Evolutionary conservation across 176 grass and related monocot species (phyloP), one percentile per base, ranked within the genome.

Genomic region (Avena sativa): DNA sequence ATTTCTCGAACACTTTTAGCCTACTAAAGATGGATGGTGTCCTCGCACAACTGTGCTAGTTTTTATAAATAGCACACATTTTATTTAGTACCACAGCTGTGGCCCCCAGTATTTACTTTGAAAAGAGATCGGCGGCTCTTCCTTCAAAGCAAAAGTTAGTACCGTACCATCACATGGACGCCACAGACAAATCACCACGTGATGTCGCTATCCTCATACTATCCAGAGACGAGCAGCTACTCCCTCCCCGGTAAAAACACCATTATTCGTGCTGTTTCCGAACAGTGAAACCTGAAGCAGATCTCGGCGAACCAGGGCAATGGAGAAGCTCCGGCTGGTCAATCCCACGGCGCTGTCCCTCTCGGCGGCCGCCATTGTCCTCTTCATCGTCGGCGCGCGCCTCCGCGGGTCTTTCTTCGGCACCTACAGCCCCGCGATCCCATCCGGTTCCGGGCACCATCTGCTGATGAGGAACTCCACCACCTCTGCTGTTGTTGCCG

Each of bases 251-350:
- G 62, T 66, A 28, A 66, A 66, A 32, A 63, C 61, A 28, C 70
- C 19, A 47, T 47, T 20, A 9, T 19, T 0, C 25, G 63, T 4
- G 65, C 36, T 43, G 38, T 16, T 73, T 10, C 4, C 11, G 4
- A 26, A 13, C 25, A 66, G 62, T 66, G 26, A 66, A 66, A 30
- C 15, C 6, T 15, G 62, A 30, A 30, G 4, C 74, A 52, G 64
- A 9, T 67, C 64, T 67, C 13, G 26, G 8, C 23, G 49, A 50
- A 76, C 16, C 73, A 15, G 38, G 38, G 38, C 78, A 6, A 23
- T 90, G 79, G 64, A 79, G 55, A 90, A 83, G 89, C 84, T 90
- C 28, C 84, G 83, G 55, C 73, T 87, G 46, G 79, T 82, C 3
- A 43, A 20, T 47, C 65, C 64, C 11, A 28, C 84, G 12, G 55